These are phyloP conservation scores for Xylaria sp. DNA, from an alignment of 2,329 filamentous ascomycete species.

Conservation along the genomic window DNA sequence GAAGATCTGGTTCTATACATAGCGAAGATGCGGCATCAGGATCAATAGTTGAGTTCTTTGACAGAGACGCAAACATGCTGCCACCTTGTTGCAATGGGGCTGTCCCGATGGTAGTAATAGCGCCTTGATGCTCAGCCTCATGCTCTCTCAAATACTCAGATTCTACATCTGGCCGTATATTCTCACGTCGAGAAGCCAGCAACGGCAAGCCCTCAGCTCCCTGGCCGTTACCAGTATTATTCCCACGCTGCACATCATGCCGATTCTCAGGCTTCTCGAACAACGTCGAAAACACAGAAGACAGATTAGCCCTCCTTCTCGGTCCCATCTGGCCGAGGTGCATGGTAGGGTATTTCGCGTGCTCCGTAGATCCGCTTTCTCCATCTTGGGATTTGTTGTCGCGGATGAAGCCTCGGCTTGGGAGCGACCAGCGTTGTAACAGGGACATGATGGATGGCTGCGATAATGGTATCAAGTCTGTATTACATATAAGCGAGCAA, in stretches of 20 bases:
- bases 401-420: constrained; percentile 21
- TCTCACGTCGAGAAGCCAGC: constrained; percentile 12
- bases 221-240: not conserved
- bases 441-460: constrained; percentile 29
- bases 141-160: constrained; percentile 5
- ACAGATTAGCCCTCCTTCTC: constrained; percentile 19
- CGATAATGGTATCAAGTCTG: not conserved
- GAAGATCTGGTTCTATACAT: not conserved
- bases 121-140: not conserved
- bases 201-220: not conserved
- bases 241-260: not conserved
- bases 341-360: constrained; percentile 19
- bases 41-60: not conserved
- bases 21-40: not conserved
- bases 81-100: not conserved
- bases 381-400: constrained; percentile 16
- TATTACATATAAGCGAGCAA: no score
- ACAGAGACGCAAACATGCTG: not conserved
- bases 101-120: not conserved
- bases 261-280: constrained; percentile 27
- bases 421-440: constrained; percentile 28
- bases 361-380: constrained; percentile 4
- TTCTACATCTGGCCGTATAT: constrained; percentile 8
- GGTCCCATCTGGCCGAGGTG: constrained; percentile 18
- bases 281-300: constrained; percentile 22